Percentiles rank a stretch among this genome's conserved stretches.
Conservation (phyloP, 2,329 filamentous ascomycete species). For the Chalaropsis ovoidea region DNA sequence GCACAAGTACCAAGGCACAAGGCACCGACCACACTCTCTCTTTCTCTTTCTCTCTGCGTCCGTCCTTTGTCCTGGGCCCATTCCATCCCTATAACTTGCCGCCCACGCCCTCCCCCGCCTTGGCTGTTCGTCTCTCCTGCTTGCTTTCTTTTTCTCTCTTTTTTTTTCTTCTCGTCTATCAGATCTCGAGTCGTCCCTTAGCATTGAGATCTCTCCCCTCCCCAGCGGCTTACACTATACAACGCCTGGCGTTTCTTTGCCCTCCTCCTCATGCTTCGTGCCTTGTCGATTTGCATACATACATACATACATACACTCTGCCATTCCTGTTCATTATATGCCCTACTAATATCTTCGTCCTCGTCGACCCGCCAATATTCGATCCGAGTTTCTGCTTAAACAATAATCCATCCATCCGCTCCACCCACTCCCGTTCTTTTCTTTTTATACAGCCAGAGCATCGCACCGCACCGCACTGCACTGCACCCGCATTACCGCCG, state of each 20-base stretch:
- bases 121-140: background rate
- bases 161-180: background rate
- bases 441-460: background rate
- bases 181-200: background rate
- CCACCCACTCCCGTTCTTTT: background rate
- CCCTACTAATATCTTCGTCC: background rate
- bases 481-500: background rate
- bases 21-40: background rate
- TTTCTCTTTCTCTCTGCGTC: background rate
- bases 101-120: background rate
- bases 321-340: background rate
- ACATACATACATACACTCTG: background rate
- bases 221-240: too few species aligned
- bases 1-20: background rate
- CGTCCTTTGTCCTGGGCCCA: background rate
- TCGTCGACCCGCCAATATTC: background rate
- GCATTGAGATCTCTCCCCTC: background rate
- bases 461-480: background rate
- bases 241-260: background rate
- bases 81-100: constrained; percentile 1
- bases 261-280: background rate
- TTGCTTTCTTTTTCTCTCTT: background rate
- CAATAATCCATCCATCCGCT: background rate
- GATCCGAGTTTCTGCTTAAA: constrained; percentile 3
- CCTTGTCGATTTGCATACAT: background rate